phyloP scores from a whole-genome alignment of 1,139 yeast species.

The Diutina scorzettiae region DNA sequence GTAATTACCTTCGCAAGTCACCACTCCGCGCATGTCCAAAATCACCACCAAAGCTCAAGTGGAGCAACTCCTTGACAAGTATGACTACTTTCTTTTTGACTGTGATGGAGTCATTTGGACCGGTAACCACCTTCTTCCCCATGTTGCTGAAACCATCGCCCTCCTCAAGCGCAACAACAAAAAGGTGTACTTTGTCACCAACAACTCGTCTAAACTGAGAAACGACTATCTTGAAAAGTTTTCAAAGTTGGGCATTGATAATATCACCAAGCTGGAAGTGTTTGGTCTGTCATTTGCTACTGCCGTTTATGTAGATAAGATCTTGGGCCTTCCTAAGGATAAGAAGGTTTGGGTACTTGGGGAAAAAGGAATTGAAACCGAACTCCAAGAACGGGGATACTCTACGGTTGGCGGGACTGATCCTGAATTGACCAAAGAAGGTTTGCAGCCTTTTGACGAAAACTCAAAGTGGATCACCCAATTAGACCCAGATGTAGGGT shows the following conservation, averaged over 20 bases:
- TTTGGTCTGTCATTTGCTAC: conserved; percentile 90
- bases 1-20: too few relatives aligned
- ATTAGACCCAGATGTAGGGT: conserved; percentile 66
- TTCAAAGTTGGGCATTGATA: conserved; percentile 54
- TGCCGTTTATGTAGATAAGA: conserved; percentile 74
- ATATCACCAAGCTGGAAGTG: conserved; percentile 57
- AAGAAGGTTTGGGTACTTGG: conserved; percentile 43
- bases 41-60: conserved; percentile 29
- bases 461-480: conserved; percentile 10
- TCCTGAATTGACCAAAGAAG: not conserved
- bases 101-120: conserved; percentile 41
- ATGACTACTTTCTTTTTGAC: conserved; percentile 49
- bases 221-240: conserved; percentile 67
- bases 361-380: conserved; percentile 28
- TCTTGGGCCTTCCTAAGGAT: conserved; percentile 54
- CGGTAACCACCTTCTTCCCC: conserved; percentile 34
- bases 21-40: too few relatives aligned
- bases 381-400: conserved; percentile 17
- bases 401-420: conserved; percentile 6
- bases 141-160: conserved; percentile 26
- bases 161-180: conserved; percentile 31
- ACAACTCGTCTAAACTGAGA: conserved; percentile 88
- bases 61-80: conserved; percentile 41
- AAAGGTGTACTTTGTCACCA: conserved; percentile 78
- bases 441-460: not conserved